phyloP scores from a whole-genome alignment of 352 stramenopile species.

The Thalassiosira hispida region DNA sequence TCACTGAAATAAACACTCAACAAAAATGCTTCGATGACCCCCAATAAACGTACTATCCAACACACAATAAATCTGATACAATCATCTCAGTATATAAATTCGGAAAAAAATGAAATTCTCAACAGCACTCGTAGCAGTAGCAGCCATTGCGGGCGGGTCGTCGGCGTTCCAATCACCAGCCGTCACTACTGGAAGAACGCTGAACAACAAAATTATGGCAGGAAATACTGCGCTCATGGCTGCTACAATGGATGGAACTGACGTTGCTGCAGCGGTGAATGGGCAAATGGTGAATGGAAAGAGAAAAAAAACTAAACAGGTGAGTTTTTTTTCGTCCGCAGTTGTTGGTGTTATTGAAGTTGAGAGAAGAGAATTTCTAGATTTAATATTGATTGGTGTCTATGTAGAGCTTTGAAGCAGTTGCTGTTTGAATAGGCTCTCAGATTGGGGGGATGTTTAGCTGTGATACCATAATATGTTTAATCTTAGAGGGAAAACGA shows the following conservation, averaged over 20 bases:
- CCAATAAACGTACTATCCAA: too few species aligned
- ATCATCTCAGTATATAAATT: background rate
- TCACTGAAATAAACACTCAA: too few species aligned
- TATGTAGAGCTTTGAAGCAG: too few species aligned
- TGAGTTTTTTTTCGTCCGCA: conserved; percentile 17
- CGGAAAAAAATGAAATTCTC: conserved; percentile 46
- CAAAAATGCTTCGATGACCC: too few species aligned
- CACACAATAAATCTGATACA: background rate
- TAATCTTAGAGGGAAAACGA: too few species aligned
- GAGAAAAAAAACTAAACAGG: conserved; percentile 59
- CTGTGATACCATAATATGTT: too few species aligned
- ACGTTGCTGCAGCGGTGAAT: background rate
- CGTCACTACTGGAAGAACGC: conserved; percentile 56
- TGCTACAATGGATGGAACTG: conserved; percentile 41
- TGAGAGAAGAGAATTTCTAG: too few species aligned
- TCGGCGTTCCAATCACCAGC: conserved; percentile 52
- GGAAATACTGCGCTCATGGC: conserved; percentile 29
- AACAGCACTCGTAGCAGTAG: conserved; percentile 36
- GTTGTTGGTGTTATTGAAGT: too few species aligned
- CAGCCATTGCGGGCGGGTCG: conserved; percentile 6
- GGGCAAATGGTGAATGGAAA: background rate
- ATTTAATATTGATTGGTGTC: too few species aligned
- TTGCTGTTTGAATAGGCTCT: too few species aligned
- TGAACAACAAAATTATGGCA: conserved; percentile 13
- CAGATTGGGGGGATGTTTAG: too few species aligned